Evolutionary conservation across 495 filamentous ascomycete genomes (phyloP).

Genomic region (Neurospora sp.): DNA sequence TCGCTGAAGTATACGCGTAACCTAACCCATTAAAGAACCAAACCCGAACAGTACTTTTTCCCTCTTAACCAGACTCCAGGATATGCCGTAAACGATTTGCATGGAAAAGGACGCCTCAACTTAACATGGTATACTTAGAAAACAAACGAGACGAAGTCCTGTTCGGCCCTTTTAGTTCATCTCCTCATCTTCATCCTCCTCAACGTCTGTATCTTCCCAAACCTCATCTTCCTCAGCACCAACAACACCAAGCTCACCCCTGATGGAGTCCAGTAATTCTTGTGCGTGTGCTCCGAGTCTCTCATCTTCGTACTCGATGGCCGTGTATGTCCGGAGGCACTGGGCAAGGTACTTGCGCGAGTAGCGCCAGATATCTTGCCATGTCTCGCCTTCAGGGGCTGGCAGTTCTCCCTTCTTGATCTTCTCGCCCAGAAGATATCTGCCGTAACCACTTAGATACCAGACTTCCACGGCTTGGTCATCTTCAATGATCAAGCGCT

Average conservation of each 20-base stretch:
- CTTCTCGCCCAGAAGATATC: conserved; percentile 69
- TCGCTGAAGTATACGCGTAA: background rate
- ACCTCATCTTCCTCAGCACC: conserved; percentile 36
- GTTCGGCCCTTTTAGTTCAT: conserved; percentile 11
- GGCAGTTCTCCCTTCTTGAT: conserved; percentile 29
- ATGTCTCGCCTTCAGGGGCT: conserved; percentile 27
- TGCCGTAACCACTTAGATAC: conserved; percentile 93
- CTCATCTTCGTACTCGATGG: conserved; percentile 64
- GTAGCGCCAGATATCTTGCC: conserved; percentile 41
- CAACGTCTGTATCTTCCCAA: conserved; percentile 39
- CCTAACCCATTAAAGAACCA: background rate
- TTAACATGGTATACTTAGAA: background rate
- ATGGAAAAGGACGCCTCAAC: conserved; percentile 5
- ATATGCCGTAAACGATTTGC: conserved; percentile 6
- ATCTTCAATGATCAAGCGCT: conserved; percentile 74
- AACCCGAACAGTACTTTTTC: conserved; percentile 6
- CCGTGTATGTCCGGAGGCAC: conserved; percentile 47
- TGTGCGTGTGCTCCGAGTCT: conserved; percentile 53
- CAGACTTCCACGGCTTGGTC: conserved; percentile 90
- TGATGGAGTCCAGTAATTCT: conserved; percentile 49
- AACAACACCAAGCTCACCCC: conserved; percentile 42
- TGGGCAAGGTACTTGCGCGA: conserved; percentile 52
- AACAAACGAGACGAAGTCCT: background rate
- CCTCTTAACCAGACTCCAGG: conserved; percentile 10
- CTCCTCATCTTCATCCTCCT: conserved; percentile 33